Evolutionary conservation across 495 filamentous ascomycete genomes (phyloP).

Genomic region (Penicillium cosmopolitanum): DNA sequence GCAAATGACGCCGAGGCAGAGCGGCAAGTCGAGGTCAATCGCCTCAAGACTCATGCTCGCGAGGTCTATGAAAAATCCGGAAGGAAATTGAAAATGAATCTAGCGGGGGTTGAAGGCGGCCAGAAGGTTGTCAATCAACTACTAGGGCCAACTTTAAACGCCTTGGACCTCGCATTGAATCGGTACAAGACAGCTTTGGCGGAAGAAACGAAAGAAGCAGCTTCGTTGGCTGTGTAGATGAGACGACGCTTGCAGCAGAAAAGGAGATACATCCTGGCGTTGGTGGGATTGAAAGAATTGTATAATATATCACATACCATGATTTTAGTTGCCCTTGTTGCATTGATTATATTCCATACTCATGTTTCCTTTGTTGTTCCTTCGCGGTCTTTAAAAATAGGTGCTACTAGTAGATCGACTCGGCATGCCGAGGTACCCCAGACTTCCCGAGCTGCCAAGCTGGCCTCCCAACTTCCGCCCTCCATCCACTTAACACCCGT

Average conservation of each 20-base stretch:
- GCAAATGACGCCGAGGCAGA: constrained; percentile 78
- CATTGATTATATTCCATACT: no score
- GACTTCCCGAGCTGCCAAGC: constrained; percentile 20
- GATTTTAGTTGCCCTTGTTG: not conserved
- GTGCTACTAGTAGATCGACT: constrained; percentile 9
- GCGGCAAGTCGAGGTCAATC: constrained; percentile 58
- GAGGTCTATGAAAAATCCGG: constrained; percentile 71
- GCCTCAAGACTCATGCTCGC: constrained; percentile 66
- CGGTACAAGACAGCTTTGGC: constrained; percentile 68
- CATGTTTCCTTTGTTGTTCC: not conserved
- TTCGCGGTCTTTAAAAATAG: not conserved
- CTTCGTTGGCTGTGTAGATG: constrained; percentile 21
- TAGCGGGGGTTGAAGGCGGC: constrained; percentile 71
- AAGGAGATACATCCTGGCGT: constrained; percentile 11
- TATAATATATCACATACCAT: constrained; percentile 19
- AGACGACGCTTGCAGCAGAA: not conserved
- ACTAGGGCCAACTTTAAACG: constrained; percentile 68
- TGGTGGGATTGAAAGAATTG: constrained; percentile 13
- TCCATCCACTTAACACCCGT: no score
- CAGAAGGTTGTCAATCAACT: constrained; percentile 73
- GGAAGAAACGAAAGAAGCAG: constrained; percentile 54
- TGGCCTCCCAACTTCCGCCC: constrained; percentile 18
- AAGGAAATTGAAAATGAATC: constrained; percentile 66
- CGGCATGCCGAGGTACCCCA: constrained; percentile 42
- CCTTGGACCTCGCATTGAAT: constrained; percentile 64